Evolutionary conservation across 2,329 filamentous ascomycete species (phyloP).

Genomic region (Alternaria metachromatica): DNA sequence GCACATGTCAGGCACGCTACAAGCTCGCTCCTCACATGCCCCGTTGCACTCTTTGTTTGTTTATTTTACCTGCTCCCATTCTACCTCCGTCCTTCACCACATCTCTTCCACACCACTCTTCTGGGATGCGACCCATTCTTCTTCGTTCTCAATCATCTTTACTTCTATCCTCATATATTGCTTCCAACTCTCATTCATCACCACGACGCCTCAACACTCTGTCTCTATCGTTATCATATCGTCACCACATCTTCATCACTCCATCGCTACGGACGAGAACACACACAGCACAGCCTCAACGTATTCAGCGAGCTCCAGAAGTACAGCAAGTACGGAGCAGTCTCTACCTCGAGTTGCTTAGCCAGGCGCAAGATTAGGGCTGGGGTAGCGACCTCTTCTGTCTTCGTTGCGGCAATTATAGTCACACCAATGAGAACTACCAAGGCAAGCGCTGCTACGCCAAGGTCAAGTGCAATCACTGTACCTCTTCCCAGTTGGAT

Average conservation of each 20-base stretch:
- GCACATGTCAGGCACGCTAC: neutral
- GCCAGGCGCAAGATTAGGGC: neutral
- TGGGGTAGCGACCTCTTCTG: constrained; percentile 12
- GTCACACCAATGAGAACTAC: neutral
- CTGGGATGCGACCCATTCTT: neutral
- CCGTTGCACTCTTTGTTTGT: neutral
- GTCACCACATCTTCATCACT: neutral
- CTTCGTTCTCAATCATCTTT: neutral
- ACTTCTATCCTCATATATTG: neutral
- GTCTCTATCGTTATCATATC: neutral
- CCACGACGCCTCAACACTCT: neutral
- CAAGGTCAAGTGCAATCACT: neutral
- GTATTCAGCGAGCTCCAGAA: neutral
- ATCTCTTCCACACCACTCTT: neutral
- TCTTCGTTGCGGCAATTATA: constrained; percentile 2
- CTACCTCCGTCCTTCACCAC: neutral
- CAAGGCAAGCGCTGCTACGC: neutral
- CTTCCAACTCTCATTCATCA: neutral
- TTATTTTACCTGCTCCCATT: neutral
- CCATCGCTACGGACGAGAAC: neutral
- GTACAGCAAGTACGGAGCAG: neutral
- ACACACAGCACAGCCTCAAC: neutral
- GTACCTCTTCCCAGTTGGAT: neutral
- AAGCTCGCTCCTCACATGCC: neutral
- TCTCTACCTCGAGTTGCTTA: neutral